Evolutionary conservation across 495 filamentous ascomycete species (phyloP).

Genomic region (Neurospora sp.): DNA sequence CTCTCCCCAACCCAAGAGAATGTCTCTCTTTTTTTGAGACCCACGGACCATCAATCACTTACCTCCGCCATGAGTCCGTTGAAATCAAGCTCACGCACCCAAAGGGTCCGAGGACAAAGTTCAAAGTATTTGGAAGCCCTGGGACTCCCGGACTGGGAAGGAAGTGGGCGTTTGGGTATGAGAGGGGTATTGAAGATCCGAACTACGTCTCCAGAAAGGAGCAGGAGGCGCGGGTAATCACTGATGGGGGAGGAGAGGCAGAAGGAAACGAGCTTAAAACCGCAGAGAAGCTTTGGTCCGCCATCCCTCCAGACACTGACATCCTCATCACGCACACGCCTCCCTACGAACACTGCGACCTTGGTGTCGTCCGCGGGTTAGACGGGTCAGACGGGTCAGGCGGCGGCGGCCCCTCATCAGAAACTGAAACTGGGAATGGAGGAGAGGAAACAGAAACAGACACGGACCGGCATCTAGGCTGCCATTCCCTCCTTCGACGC

Average conservation of each 20-base stretch:
- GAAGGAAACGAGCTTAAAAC: not conserved
- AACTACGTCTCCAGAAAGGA: not conserved
- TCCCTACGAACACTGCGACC: conserved; percentile 63
- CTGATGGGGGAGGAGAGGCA: not conserved
- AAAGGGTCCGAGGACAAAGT: conserved; percentile 52
- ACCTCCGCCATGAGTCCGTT: conserved; percentile 54
- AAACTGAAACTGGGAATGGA: not conserved
- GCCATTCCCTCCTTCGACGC: conserved; percentile 57
- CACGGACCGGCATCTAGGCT: conserved; percentile 41
- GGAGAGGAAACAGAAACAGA: not conserved
- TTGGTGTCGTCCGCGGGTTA: conserved; percentile 28
- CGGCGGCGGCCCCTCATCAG: not conserved
- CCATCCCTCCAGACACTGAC: conserved; percentile 61
- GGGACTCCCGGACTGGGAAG: conserved; percentile 49
- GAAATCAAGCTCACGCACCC: conserved; percentile 46
- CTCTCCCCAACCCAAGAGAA: conserved; percentile 43
- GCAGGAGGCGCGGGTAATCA: too few relatives aligned
- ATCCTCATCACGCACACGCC: conserved; percentile 83
- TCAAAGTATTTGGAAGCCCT: conserved; percentile 71
- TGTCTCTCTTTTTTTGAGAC: conserved; percentile 45
- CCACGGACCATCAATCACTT: conserved; percentile 47
- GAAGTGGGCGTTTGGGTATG: conserved; percentile 66
- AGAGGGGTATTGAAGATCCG: conserved; percentile 17
- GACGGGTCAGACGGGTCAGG: not conserved
- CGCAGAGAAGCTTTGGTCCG: conserved; percentile 42